A percentile compares a stretch with the other conserved stretches of the same genome.
phyloP scores from a whole-genome alignment of 345 rosid species.

The Heritiera fomes region DNA sequence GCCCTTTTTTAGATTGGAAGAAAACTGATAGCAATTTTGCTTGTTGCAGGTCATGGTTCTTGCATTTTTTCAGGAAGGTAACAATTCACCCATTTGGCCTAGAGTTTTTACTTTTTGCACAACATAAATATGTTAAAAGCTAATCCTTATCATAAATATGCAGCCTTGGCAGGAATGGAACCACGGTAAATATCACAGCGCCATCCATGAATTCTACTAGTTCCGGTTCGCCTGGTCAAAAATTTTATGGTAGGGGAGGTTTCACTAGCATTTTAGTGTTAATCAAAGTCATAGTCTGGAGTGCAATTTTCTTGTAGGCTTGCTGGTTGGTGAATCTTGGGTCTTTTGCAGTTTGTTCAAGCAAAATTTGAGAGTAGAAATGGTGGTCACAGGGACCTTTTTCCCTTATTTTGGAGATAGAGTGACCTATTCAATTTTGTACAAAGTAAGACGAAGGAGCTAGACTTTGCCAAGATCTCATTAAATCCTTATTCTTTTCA shows the following conservation, averaged over 20 bases:
- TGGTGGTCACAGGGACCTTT: not conserved
- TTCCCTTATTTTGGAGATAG: too few species aligned
- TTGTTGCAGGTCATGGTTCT: slow-evolving; percentile 65
- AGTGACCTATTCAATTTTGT: too few species aligned
- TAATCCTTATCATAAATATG: slow-evolving; percentile 9
- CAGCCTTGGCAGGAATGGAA: slow-evolving; percentile 60
- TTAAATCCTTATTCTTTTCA: too few species aligned
- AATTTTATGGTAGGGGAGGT: not conserved
- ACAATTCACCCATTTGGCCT: not conserved
- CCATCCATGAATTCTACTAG: slow-evolving; percentile 45
- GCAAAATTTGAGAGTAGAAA: not conserved
- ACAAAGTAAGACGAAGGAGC: too few species aligned
- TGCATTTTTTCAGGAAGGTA: slow-evolving; percentile 75
- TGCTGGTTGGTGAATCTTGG: not conserved
- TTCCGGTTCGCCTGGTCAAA: not conserved
- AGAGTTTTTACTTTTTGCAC: not conserved
- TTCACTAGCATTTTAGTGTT: not conserved
- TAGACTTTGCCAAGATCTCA: too few species aligned
- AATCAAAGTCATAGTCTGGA: slow-evolving; percentile 10
- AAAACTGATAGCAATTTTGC: not conserved
- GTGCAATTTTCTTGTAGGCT: slow-evolving; percentile 10
- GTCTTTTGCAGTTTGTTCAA: not conserved
- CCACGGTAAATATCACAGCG: slow-evolving; percentile 49
- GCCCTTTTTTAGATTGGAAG: not conserved
- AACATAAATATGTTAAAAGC: not conserved